A percentile compares a stretch with the other conserved stretches of the same genome.
Conservation (phyloP, 495 filamentous ascomycete genomes). For the Neurospora tetrasperma region DNA sequence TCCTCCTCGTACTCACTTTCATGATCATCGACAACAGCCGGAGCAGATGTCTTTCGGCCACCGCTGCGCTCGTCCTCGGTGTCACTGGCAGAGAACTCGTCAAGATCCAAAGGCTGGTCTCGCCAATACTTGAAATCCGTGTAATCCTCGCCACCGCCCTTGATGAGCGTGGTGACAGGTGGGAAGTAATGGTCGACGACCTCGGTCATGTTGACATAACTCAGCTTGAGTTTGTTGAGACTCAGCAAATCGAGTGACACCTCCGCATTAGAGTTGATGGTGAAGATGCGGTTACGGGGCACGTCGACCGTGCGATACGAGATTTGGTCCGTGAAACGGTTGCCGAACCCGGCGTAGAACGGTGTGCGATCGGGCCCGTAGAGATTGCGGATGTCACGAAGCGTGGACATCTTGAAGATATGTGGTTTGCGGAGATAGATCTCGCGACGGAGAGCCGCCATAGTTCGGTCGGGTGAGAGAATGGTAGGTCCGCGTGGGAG, state of each 20-base stretch:
- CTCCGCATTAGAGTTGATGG: constrained; percentile 97
- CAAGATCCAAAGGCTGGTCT: constrained; percentile 59
- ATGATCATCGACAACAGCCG: constrained; percentile 40
- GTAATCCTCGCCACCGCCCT: constrained; percentile 71
- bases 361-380: constrained; percentile 72
- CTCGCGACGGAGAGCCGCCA: constrained; percentile 88
- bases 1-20: constrained; percentile 23
- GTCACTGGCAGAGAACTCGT: constrained; percentile 72
- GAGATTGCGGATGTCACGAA: constrained; percentile 83
- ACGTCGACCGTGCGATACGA: constrained; percentile 95
- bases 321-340: constrained; percentile 89
- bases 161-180: constrained; percentile 62
- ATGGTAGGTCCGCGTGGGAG: constrained; percentile 88
- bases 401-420: constrained; percentile 98
- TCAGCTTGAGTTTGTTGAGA: constrained; percentile 91
- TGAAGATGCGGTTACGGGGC: constrained; percentile 88
- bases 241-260: constrained; percentile 85
- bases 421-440: constrained; percentile 95
- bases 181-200: constrained; percentile 97
- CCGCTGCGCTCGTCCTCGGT: constrained; percentile 45
- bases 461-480: constrained; percentile 87
- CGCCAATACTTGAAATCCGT: constrained; percentile 89
- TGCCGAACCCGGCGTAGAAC: constrained; percentile 96
- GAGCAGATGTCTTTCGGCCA: constrained; percentile 27
- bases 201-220: constrained; percentile 93